These are phyloP conservation scores for Botrytis galanthina DNA, from an alignment of 2,329 filamentous ascomycete genomes.

Conservation along the genomic window DNA sequence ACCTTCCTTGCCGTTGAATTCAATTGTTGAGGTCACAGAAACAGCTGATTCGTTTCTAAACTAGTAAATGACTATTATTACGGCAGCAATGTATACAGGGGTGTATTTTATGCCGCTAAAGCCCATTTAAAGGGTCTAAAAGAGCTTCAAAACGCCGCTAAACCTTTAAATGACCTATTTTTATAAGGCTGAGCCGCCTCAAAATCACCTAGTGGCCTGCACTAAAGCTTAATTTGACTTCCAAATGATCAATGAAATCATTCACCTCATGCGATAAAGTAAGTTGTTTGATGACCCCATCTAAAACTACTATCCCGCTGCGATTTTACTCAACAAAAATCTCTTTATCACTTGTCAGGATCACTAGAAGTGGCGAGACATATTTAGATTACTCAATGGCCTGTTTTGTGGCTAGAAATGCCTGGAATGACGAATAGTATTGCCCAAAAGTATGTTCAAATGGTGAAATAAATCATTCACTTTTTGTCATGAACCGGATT, in stretches of 20 bases:
- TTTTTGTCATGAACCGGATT: background rate
- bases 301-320: background rate
- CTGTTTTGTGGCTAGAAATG: too few relatives aligned
- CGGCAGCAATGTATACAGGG: background rate
- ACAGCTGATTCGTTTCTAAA: background rate
- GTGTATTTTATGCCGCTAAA: too few relatives aligned
- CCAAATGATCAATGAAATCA: background rate
- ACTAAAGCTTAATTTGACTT: background rate
- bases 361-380: background rate
- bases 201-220: too few relatives aligned
- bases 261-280: background rate
- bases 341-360: background rate
- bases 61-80: background rate
- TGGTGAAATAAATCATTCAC: background rate
- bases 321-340: background rate
- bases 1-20: background rate
- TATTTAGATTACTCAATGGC: background rate
- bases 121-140: background rate
- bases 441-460: background rate
- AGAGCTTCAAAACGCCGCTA: background rate
- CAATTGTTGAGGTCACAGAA: background rate
- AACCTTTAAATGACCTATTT: background rate
- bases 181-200: background rate
- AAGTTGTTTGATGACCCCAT: background rate
- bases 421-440: background rate